phyloP scores from a whole-genome alignment of 164 flowering plant genomes.

The Annona squamosa region DNA sequence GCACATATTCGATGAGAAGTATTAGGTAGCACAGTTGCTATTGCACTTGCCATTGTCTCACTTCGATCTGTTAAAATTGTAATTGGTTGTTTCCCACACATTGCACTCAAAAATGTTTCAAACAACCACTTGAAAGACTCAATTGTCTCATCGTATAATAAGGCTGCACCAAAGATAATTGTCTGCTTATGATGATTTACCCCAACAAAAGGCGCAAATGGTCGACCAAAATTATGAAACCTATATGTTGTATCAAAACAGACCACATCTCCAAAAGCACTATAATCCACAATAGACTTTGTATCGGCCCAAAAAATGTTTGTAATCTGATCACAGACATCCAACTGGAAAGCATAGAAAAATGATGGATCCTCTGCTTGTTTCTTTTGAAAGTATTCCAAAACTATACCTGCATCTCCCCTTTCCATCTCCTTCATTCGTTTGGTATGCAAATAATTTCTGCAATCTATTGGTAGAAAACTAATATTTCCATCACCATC shows the following conservation, averaged over 20 bases:
- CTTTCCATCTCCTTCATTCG: background rate
- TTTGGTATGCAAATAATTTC: background rate
- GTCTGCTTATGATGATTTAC: conserved; percentile 20
- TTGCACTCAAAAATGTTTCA: conserved; percentile 14
- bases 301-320: conserved; percentile 19
- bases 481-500: background rate
- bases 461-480: background rate
- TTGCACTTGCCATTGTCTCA: conserved; percentile 4
- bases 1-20: background rate
- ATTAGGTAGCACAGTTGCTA: background rate
- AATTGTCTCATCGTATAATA: conserved; percentile 14
- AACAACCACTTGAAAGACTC: conserved; percentile 19
- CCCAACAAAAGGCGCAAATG: conserved; percentile 19
- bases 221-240: conserved; percentile 7
- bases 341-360: conserved; percentile 14
- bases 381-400: conserved; percentile 7
- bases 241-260: conserved; percentile 15
- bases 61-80: conserved; percentile 14
- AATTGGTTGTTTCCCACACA: conserved; percentile 14
- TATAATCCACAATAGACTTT: conserved; percentile 12
- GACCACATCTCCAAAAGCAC: conserved; percentile 18
- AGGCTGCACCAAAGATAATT: conserved; percentile 15
- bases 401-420: background rate
- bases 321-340: conserved; percentile 6
- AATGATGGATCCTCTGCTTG: conserved; percentile 10